phyloP scores from a whole-genome alignment of 345 rosid genomes.

The Anastatica hierochuntica region DNA sequence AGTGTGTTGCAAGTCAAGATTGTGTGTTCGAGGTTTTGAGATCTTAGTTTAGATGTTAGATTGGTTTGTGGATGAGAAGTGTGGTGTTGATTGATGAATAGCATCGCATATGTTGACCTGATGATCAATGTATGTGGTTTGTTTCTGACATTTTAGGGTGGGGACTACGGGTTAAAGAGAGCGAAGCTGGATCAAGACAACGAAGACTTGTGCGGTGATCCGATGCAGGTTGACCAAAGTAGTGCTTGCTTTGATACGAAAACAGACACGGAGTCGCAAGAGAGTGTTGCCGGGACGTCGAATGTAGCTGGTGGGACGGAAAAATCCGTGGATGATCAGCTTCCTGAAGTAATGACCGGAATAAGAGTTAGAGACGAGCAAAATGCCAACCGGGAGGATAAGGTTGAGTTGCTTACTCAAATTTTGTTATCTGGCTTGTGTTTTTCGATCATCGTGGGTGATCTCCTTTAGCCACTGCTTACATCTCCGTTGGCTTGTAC shows the following conservation, averaged over 20 bases:
- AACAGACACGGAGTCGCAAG: slow-evolving; percentile 41
- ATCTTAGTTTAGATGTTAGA: slow-evolving; percentile 9
- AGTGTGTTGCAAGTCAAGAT: too few relatives aligned
- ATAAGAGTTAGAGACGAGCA: slow-evolving; percentile 56
- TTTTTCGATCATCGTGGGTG: background rate
- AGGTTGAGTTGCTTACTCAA: slow-evolving; percentile 33
- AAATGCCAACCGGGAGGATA: slow-evolving; percentile 40
- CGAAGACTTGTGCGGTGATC: slow-evolving; percentile 25
- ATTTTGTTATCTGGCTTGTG: background rate
- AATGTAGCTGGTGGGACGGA: slow-evolving; percentile 26
- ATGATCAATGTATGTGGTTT: too few relatives aligned
- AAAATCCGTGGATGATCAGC: slow-evolving; percentile 42
- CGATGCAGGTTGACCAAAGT: slow-evolving; percentile 39
- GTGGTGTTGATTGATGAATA: background rate
- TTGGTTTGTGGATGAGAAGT: background rate
- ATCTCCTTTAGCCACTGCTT: background rate
- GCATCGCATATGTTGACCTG: slow-evolving; percentile 17
- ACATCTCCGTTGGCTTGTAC: slow-evolving; percentile 4
- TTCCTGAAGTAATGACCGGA: slow-evolving; percentile 51
- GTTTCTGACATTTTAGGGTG: slow-evolving; percentile 42
- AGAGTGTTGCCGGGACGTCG: slow-evolving; percentile 44
- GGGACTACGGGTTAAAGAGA: slow-evolving; percentile 64
- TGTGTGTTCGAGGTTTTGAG: slow-evolving; percentile 3
- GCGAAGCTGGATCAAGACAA: slow-evolving; percentile 59
- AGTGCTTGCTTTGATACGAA: slow-evolving; percentile 38